Base-by-base conservation (phyloP, 2,329 filamentous ascomycete genomes). In the Didymella lethalis region DNA sequence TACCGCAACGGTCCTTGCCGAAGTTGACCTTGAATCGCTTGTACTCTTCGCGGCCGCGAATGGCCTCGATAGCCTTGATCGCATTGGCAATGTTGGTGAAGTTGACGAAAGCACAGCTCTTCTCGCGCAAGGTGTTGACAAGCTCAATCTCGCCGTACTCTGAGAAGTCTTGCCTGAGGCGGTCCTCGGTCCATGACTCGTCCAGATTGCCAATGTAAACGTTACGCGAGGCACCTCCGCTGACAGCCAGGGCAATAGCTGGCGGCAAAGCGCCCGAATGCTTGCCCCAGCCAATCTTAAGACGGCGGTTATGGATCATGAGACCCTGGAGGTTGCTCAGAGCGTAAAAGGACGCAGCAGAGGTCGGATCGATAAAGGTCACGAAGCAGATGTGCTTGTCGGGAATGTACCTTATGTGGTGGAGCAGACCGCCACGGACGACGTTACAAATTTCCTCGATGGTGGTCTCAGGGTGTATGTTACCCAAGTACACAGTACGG, bases 331-430 rank as follows among this genome's bases (percentile, higher is more conserved):
- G 84, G 80, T 98, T 98, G 85, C 93, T 97, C 60, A 99, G 83
- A 41, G 95, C 95, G 72, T 97, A 99, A 83, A 99, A 99, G 0
- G 94, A 97, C 40, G 95, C 95, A 25, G 95, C 95, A 3, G 95
- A 96, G 25, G 95, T 99, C 8, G 95, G 95, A 74, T 99, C 95
- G 77, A 99, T 98, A 80, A 99, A 99, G 1, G 95, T 99, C 57
- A 99, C 95, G 75, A 99, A 99, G 84, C 95, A 99, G 69, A 99
- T 99, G 81, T 99, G 95, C 86, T 99, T 99, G 82, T 99, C 95
- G 7, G 95, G 95, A 70, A 99, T 99, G 80, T 98, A 99, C 69
- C 95, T 92, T 78, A 99, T 96, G 78, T 99, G 95, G 78, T 99
- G 95, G 70, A 99, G 85, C 65, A 99, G 86, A 70, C 95, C 95